A percentile compares a stretch with the other conserved stretches of the same genome.
Evolutionary conservation across 2,329 filamentous ascomycete genomes (phyloP).

Genomic region (Neofusicoccum ribis): DNA sequence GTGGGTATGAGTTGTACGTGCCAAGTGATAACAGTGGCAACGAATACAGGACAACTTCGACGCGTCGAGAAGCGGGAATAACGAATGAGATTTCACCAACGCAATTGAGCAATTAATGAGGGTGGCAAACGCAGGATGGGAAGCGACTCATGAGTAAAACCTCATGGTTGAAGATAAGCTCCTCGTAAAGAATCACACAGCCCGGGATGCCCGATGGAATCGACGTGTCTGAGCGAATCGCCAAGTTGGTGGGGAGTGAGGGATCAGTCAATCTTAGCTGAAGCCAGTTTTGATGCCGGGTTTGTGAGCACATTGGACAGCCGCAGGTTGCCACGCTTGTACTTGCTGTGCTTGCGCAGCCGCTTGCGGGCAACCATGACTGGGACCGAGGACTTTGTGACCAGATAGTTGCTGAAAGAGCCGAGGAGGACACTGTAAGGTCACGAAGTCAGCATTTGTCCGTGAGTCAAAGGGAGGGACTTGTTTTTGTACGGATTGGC

Average conservation of each 20-base stretch:
- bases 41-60: background rate
- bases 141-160: background rate
- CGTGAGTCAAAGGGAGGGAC: background rate
- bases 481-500: no score
- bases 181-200: background rate
- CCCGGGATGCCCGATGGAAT: no score
- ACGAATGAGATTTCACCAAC: background rate
- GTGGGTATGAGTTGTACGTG: background rate
- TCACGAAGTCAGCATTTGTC: background rate
- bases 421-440: conserved; percentile 77
- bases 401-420: conserved; percentile 95
- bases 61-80: background rate
- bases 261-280: conserved; percentile 72
- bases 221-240: no score
- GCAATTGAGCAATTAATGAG: background rate
- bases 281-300: conserved; percentile 66
- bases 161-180: background rate
- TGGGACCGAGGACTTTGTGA: conserved; percentile 93
- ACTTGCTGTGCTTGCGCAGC: conserved; percentile 81
- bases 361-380: conserved; percentile 97
- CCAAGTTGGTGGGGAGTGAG: background rate
- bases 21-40: background rate
- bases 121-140: background rate
- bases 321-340: conserved; percentile 68
- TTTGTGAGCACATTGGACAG: conserved; percentile 81